These are phyloP conservation scores for Cladosporium sp. DNA, from an alignment of 2,329 filamentous ascomycete genomes.

Conservation along the genomic window DNA sequence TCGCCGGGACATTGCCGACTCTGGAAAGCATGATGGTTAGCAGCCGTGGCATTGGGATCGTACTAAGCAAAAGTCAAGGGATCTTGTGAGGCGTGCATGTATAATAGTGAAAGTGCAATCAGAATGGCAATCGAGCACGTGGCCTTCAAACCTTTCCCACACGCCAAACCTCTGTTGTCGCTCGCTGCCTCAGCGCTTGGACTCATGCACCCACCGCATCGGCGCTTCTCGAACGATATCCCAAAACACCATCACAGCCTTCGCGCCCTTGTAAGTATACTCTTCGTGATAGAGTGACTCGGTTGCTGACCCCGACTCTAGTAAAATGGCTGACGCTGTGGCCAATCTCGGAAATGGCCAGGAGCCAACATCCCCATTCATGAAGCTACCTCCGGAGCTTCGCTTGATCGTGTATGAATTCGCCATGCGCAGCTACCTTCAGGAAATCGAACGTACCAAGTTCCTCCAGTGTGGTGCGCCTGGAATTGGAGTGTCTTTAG, in stretches of 20 bases:
- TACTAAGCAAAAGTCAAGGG: not conserved
- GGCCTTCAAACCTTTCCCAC: not conserved
- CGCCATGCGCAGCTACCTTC: not conserved
- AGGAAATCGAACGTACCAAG: not conserved
- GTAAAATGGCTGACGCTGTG: not conserved
- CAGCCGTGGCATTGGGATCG: not conserved
- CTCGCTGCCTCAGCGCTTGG: not conserved
- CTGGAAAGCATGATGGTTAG: not conserved
- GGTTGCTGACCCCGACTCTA: not conserved
- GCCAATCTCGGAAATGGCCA: not conserved
- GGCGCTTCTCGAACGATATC: not conserved
- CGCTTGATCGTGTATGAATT: not conserved
- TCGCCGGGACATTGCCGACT: not conserved
- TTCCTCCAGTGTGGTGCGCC: not conserved
- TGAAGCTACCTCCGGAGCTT: not conserved
- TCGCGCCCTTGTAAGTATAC: not conserved
- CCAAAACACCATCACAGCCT: not conserved
- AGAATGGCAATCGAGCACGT: not conserved
- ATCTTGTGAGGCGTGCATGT: not conserved
- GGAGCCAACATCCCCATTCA: not conserved
- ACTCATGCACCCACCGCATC: not conserved
- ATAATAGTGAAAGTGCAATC: not conserved
- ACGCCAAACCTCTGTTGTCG: not conserved
- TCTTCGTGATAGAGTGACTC: not conserved
- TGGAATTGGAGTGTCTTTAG: not conserved